Percentiles rank a stretch among this genome's conserved stretches.
Evolutionary conservation across 441 rosid genomes (phyloP).

Genomic region (Gossypium armourianum): DNA sequence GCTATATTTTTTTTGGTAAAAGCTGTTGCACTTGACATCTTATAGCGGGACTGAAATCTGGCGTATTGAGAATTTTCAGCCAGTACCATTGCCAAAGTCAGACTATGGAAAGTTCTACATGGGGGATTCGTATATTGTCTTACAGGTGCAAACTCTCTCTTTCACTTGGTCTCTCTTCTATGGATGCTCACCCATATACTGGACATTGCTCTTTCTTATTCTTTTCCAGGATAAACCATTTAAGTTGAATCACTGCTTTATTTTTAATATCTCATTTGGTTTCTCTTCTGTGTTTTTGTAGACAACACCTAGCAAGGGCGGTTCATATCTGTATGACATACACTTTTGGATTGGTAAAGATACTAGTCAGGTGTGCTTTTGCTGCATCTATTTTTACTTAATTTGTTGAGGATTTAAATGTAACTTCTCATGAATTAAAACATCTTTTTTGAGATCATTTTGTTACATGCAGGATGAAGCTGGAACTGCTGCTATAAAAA

Average conservation of each 20-base stretch:
- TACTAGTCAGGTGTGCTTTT: slow-evolving; percentile 65
- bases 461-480: slow-evolving; percentile 62
- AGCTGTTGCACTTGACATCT: slow-evolving; percentile 42
- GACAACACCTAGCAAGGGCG: slow-evolving; percentile 76
- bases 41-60: slow-evolving; percentile 91
- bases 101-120: slow-evolving; percentile 84
- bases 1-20: slow-evolving; percentile 10
- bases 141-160: slow-evolving; percentile 46
- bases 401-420: not conserved
- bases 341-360: slow-evolving; percentile 99
- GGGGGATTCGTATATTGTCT: slow-evolving; percentile 85
- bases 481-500: slow-evolving; percentile 91
- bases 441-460: not conserved
- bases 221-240: not conserved
- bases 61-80: slow-evolving; percentile 88
- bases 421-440: not conserved
- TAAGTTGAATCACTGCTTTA: not conserved
- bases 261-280: slow-evolving; percentile 2
- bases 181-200: not conserved
- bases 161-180: not conserved
- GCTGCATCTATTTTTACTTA: slow-evolving; percentile 6
- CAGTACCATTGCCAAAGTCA: slow-evolving; percentile 69
- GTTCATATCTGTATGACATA: slow-evolving; percentile 73
- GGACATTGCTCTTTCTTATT: not conserved
- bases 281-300: slow-evolving; percentile 19